Evolutionary conservation across 2,329 filamentous ascomycete species (phyloP), one percentile per base, ranked within the genome.

Genomic region (Aspergillus quadricinctus): DNA sequence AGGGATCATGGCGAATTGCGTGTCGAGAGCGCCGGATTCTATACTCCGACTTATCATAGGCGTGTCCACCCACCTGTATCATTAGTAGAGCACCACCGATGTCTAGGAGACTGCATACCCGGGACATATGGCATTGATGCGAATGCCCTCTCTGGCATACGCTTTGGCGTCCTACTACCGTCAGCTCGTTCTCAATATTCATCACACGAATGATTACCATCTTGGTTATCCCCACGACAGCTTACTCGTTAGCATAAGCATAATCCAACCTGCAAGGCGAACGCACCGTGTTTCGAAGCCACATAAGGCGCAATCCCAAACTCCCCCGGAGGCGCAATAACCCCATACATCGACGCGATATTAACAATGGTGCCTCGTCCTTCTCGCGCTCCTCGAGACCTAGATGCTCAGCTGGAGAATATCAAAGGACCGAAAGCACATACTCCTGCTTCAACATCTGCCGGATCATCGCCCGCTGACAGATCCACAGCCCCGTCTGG

Each of bases 111-210:
- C 21, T 78, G 57, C 64, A 17, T 61, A 74, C 64, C 78, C 80
- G 0, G 83, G 83, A 57, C 83, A 85, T 4, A 86, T 78, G 2
- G 81, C 81, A 64, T 86, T 86, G 68, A 86, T 81, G 31, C 82
- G 78, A 55, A 86, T 83, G 11, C 76, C 78, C 29, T 75, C 62
- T 2, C 72, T 64, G 0, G 77, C 81, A 65, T 85, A 85, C 0
- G 74, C 72, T 57, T 79, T 77, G 6, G 79, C 82, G 29, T 68
- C 66, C 64, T 68, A 28, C 37, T 11, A 10, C 14, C 50, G 29
- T 64, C 45, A 65, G 53, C 43, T 4, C 28, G 4, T 14, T 10
- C 6, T 48, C 25, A 28, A 23, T 23, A 23, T 23, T 23, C 3
- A 11, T 14, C 4, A 29, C n/a, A 9, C 28, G 19, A 19, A 25